These are phyloP conservation scores for Phytopythium mirpurense DNA, from an alignment of 352 stramenopile genomes.

Conservation along the genomic window DNA sequence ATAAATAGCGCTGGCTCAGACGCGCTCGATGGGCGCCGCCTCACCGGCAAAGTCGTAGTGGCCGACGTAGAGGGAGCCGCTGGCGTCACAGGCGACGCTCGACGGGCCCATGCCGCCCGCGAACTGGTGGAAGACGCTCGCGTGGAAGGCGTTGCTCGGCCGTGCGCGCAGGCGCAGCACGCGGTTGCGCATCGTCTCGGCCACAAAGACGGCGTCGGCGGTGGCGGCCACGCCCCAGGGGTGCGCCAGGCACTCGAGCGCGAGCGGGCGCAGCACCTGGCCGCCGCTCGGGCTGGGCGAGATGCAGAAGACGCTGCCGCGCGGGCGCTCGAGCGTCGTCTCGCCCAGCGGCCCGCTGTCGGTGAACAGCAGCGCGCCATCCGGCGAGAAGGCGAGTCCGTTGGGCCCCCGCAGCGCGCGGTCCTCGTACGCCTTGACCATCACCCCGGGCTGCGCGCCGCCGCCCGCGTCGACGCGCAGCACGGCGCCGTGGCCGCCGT, in stretches of 20 bases:
- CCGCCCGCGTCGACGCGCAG: slow-evolving; percentile 50
- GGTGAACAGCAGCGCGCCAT: slow-evolving; percentile 78
- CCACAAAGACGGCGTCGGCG: slow-evolving; percentile 48
- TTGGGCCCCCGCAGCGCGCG: slow-evolving; percentile 67
- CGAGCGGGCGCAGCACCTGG: slow-evolving; percentile 67
- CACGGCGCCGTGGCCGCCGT: slow-evolving; percentile 69
- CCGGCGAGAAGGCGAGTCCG: slow-evolving; percentile 46
- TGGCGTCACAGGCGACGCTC: slow-evolving; percentile 54
- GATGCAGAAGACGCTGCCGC: slow-evolving; percentile 78
- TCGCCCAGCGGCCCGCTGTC: slow-evolving; percentile 82
- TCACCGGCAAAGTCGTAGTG: slow-evolving; percentile 83
- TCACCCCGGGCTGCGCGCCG: slow-evolving; percentile 47
- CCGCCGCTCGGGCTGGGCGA: slow-evolving; percentile 52
- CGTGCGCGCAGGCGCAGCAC: slow-evolving; percentile 62
- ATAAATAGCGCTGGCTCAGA: no score
- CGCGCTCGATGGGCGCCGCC: not conserved
- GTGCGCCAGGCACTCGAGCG: slow-evolving; percentile 74
- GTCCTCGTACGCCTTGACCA: slow-evolving; percentile 85
- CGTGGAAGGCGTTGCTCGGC: slow-evolving; percentile 62
- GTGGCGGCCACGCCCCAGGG: slow-evolving; percentile 58
- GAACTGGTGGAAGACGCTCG: slow-evolving; percentile 84
- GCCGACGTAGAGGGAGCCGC: slow-evolving; percentile 68
- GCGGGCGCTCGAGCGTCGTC: slow-evolving; percentile 75
- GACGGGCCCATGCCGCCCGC: slow-evolving; percentile 73
- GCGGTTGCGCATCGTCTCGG: slow-evolving; percentile 81